Evolutionary conservation across 2,329 filamentous ascomycete genomes (phyloP).

Genomic region (Malbranchea zuffiana): DNA sequence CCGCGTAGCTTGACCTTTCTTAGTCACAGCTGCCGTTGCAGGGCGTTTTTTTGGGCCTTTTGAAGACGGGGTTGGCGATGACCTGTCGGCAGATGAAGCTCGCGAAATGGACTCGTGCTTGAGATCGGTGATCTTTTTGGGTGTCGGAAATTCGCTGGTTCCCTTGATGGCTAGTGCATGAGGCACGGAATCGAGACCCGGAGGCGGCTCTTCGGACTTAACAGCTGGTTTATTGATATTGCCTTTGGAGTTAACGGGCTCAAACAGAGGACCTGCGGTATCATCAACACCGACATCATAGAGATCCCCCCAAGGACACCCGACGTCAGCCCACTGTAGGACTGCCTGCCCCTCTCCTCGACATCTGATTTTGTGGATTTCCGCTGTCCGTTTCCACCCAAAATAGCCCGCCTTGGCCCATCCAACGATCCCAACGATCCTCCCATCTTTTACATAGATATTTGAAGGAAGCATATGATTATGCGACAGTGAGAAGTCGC

Average conservation of each 20-base stretch:
- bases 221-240: slow-evolving; percentile 18
- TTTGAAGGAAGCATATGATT: slow-evolving; percentile 30
- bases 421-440: slow-evolving; percentile 29
- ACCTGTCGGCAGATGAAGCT: slow-evolving; percentile 31
- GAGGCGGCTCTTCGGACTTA: slow-evolving; percentile 26
- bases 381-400: slow-evolving; percentile 25
- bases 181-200: slow-evolving; percentile 24
- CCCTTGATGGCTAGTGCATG: slow-evolving; percentile 20
- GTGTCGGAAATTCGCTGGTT: slow-evolving; percentile 24
- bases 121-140: slow-evolving; percentile 31
- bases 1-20: slow-evolving; percentile 25
- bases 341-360: slow-evolving; percentile 13
- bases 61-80: slow-evolving; percentile 29
- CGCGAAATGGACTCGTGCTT: slow-evolving; percentile 28
- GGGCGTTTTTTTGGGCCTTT: slow-evolving; percentile 19
- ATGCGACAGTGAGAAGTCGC: slow-evolving; percentile 26
- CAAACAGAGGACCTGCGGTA: slow-evolving; percentile 4
- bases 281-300: slow-evolving; percentile 21
- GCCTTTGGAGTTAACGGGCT: slow-evolving; percentile 14
- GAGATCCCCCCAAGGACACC: slow-evolving; percentile 26
- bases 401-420: slow-evolving; percentile 34
- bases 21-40: slow-evolving; percentile 13
- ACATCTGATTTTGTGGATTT: slow-evolving; percentile 26
- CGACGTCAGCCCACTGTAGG: slow-evolving; percentile 14
- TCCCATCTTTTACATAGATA: slow-evolving; percentile 29